Evolutionary conservation across 805 yeast genomes (phyloP).

Genomic region (Metschnikowia koreensis): DNA sequence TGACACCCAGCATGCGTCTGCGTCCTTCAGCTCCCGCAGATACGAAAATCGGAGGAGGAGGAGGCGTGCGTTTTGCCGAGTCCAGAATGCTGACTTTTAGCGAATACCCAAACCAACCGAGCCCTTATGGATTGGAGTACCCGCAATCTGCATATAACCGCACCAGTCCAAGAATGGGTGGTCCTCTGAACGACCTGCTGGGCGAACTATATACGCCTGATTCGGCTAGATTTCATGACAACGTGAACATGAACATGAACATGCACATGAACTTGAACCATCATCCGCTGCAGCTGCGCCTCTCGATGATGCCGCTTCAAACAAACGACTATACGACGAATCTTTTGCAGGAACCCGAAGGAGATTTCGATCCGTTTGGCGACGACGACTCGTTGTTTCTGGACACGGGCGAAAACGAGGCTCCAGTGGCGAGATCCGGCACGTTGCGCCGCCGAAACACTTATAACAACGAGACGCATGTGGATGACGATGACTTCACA

Average conservation of each 20-base stretch:
- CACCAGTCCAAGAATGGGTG: constrained; percentile 6
- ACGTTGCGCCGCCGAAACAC: constrained; percentile 27
- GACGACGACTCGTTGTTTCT: constrained; percentile 44
- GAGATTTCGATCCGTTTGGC: constrained; percentile 42
- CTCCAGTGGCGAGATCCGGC: constrained; percentile 28
- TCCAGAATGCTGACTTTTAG: constrained; percentile 8
- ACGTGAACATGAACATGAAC: background rate
- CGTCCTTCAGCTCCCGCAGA: background rate
- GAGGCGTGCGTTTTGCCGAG: constrained; percentile 10
- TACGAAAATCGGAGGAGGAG: background rate
- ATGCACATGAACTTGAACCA: background rate
- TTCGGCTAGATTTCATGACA: background rate
- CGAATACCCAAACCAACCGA: constrained; percentile 4
- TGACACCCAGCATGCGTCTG: background rate
- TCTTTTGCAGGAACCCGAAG: constrained; percentile 40
- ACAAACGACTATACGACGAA: constrained; percentile 37
- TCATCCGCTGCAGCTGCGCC: constrained; percentile 3
- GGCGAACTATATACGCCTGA: background rate
- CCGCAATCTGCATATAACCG: constrained; percentile 18
- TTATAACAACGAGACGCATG: constrained; percentile 16
- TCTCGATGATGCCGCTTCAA: constrained; percentile 12
- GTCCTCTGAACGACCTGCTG: background rate
- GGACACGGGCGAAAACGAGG: constrained; percentile 38
- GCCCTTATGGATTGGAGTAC: constrained; percentile 12
- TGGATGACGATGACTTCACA: constrained; percentile 37